phyloP scores from a whole-genome alignment of 306 rosid genomes.

The Casuarina equisetifolia region DNA sequence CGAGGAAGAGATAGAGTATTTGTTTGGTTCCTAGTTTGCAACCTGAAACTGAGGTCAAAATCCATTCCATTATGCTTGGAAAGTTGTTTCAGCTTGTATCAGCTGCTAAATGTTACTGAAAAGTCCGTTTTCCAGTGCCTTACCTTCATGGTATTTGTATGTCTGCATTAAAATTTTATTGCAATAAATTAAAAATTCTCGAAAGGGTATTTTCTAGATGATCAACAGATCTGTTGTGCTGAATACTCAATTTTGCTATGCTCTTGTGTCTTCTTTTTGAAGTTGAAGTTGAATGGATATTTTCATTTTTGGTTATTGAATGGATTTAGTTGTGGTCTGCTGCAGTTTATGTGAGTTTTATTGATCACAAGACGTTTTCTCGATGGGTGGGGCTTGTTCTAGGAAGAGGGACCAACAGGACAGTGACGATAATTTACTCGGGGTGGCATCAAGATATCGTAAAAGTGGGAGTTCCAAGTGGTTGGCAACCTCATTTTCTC shows the following conservation, averaged over 20 bases:
- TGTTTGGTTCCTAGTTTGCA: neutral
- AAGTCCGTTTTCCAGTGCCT: neutral
- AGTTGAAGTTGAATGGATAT: constrained; percentile 40
- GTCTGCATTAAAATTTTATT: neutral
- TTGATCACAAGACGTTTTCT: constrained; percentile 40
- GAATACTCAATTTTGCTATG: constrained; percentile 34
- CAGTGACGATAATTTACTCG: constrained; percentile 42
- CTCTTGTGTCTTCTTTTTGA: constrained; percentile 22
- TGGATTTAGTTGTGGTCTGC: constrained; percentile 40
- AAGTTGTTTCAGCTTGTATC: neutral
- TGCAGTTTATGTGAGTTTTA: constrained; percentile 37
- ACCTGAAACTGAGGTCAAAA: no score
- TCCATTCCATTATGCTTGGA: neutral
- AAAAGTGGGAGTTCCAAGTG: constrained; percentile 90
- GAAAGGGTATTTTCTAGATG: constrained; percentile 19
- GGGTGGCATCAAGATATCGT: constrained; percentile 58
- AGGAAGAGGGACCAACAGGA: constrained; percentile 68
- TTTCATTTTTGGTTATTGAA: constrained; percentile 41
- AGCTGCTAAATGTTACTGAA: neutral
- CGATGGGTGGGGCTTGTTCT: constrained; percentile 97
- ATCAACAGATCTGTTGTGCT: constrained; percentile 16
- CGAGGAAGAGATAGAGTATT: neutral
- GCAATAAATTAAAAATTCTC: neutral
- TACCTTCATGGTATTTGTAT: neutral
- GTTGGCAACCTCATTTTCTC: constrained; percentile 70